phyloP scores from a whole-genome alignment of 495 filamentous ascomycete species.

The Aspergillus homomorphus region DNA sequence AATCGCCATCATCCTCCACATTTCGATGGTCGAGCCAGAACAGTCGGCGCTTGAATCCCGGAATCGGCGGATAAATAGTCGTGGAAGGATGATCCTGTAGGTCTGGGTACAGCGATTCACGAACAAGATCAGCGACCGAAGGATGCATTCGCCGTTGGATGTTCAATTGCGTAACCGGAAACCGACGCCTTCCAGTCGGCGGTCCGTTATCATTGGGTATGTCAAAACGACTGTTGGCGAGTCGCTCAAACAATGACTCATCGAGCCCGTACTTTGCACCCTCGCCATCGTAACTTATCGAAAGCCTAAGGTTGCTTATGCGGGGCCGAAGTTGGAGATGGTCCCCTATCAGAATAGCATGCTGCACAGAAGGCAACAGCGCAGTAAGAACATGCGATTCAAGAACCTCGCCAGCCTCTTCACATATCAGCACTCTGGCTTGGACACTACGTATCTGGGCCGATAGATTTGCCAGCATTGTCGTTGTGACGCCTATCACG shows the following conservation, averaged over 20 bases:
- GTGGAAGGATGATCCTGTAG: constrained; percentile 55
- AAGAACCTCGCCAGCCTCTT: constrained; percentile 6
- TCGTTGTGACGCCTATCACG: constrained; percentile 36
- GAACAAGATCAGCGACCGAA: constrained; percentile 55
- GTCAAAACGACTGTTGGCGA: neutral
- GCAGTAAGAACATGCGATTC: constrained; percentile 8
- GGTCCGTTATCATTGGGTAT: constrained; percentile 20
- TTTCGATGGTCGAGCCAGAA: constrained; percentile 71
- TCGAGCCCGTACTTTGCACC: constrained; percentile 3
- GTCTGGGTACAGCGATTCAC: constrained; percentile 58
- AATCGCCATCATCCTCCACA: constrained; percentile 44
- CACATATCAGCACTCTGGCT: constrained; percentile 7
- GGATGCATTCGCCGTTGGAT: constrained; percentile 74
- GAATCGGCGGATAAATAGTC: constrained; percentile 49
- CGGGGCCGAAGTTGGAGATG: constrained; percentile 6
- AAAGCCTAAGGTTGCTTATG: neutral
- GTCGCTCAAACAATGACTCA: constrained; percentile 9
- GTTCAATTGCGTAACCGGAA: constrained; percentile 54
- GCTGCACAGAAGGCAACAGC: constrained; percentile 2
- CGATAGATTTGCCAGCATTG: constrained; percentile 28
- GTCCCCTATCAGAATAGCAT: constrained; percentile 8
- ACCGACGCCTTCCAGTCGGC: constrained; percentile 51
- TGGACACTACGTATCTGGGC: constrained; percentile 16
- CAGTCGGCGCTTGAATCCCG: constrained; percentile 59
- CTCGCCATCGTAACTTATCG: neutral